These are phyloP conservation scores for Calonectria montana DNA, from an alignment of 2,329 filamentous ascomycete species.

Conservation along the genomic window DNA sequence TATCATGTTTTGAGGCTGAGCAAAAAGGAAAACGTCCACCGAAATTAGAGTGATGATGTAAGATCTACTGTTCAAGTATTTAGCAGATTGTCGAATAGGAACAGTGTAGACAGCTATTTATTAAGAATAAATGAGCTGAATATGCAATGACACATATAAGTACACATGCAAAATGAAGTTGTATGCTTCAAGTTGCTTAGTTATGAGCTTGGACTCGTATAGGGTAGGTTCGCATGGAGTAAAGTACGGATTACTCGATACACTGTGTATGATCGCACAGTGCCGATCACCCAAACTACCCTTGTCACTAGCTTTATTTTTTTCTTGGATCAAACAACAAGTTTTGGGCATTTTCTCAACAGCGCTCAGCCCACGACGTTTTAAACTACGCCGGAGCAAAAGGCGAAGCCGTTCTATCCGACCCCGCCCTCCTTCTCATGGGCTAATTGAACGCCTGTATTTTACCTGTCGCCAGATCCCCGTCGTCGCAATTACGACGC, in stretches of 20 bases:
- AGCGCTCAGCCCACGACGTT: not conserved
- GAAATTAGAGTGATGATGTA: no score
- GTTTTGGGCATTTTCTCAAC: not conserved
- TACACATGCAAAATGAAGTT: no score
- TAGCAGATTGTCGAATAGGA: no score
- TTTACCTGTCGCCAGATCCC: not conserved
- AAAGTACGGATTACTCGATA: not conserved
- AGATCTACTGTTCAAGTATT: no score
- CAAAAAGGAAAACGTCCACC: no score
- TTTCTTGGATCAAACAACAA: not conserved
- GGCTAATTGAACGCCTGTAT: conserved; percentile 10
- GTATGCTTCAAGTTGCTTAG: no score
- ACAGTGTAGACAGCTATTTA: no score
- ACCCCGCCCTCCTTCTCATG: not conserved
- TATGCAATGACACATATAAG: no score
- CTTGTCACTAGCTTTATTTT: conserved; percentile 3
- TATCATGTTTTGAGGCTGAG: no score
- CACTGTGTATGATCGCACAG: not conserved
- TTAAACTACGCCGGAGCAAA: not conserved
- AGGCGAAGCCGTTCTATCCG: not conserved
- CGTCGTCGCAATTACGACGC: not conserved
- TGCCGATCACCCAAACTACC: conserved; percentile 5
- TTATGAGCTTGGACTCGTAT: not conserved
- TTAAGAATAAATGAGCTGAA: no score
- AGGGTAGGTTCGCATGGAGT: not conserved